Base-by-base conservation (phyloP, 1,139 yeast species). In the Debaryomyces psychrophilus region DNA sequence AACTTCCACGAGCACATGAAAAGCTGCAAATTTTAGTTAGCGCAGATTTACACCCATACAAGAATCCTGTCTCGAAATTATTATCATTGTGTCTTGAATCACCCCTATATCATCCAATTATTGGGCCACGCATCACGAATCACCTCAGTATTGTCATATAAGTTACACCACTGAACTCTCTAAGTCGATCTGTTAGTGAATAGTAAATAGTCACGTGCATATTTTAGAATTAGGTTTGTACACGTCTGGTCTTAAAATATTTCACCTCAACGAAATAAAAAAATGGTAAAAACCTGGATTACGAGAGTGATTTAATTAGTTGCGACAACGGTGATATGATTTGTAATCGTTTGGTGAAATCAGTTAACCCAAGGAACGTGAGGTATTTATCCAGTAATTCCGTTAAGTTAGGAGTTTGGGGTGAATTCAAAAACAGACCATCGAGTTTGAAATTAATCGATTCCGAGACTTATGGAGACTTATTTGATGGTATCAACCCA, bases 391-490 rank as follows among this genome's bases (percentile, higher is more conserved):
- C 58, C 37, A 42, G 31, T 43, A 49, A 48, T 17, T 14, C 37
- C 17, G 44, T 15, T 43, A 43, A 26, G 35, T 34, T 26, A 44
- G 80, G 82, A 6, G 67, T 75, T 29, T 80, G 85, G 85, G 61
- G 71, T 5, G 78, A 77, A 44, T 75, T 76, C 52, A 45, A 70
- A 41, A 64, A 61, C 39, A 67, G 85, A 56, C 58, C 82, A 12
- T 58, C 67, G 7, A 54, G 73, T 26, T 65, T 80, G 51, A 66
- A 64, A 31, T 54, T 77, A 31, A 57, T 61, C 42, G 64, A 67
- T 51, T 55, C 62, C 11, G 57, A 58, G 7, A 54, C 69, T 17
- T 62, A 67, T 48, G 50, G 56, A 2, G 72, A 72, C 18, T 49
- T 77, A 38, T 61, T 78, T 49, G 60, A 69, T 31, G 68, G 71